Conservation (phyloP, 768 basidiomycete genomes). For the Tricholoma flavovirens region DNA sequence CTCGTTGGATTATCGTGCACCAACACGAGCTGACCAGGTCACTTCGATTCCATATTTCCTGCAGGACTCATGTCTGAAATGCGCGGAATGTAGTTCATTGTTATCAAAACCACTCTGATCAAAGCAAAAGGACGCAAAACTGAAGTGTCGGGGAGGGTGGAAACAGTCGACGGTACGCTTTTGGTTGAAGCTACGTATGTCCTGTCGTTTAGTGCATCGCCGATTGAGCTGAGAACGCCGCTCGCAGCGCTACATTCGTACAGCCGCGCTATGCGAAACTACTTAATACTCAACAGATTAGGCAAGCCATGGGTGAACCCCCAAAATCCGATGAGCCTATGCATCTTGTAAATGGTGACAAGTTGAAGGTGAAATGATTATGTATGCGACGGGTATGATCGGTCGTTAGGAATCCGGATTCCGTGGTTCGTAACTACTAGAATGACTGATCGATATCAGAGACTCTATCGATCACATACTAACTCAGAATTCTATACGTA, state of each 20-base stretch:
- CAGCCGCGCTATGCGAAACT: constrained; percentile 86
- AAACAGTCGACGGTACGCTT: constrained; percentile 74
- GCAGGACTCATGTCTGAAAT: background rate
- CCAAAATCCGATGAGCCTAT: constrained; percentile 30
- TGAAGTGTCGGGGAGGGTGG: constrained; percentile 62
- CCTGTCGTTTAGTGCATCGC: background rate
- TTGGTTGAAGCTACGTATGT: constrained; percentile 81
- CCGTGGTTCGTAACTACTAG: too few relatives aligned
- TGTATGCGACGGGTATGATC: background rate
- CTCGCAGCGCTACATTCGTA: constrained; percentile 70
- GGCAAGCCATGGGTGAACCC: constrained; percentile 62
- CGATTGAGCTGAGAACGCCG: background rate
- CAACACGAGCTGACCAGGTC: constrained; percentile 86
- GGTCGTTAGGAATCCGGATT: too few relatives aligned
- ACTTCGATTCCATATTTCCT: background rate
- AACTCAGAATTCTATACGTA: too few relatives aligned
- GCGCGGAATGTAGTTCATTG: constrained; percentile 56
- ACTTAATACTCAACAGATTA: constrained; percentile 53
- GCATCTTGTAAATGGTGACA: constrained; percentile 35
- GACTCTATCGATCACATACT: too few relatives aligned
- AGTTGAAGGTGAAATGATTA: constrained; percentile 7
- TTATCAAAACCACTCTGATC: constrained; percentile 64
- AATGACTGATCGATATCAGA: too few relatives aligned
- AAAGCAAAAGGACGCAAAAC: constrained; percentile 77
- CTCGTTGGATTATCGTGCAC: constrained; percentile 75